A percentile compares a stretch with the other conserved stretches of the same genome.
Evolutionary conservation across 805 yeast species (phyloP).

Genomic region (Debaryomyces maramus): DNA sequence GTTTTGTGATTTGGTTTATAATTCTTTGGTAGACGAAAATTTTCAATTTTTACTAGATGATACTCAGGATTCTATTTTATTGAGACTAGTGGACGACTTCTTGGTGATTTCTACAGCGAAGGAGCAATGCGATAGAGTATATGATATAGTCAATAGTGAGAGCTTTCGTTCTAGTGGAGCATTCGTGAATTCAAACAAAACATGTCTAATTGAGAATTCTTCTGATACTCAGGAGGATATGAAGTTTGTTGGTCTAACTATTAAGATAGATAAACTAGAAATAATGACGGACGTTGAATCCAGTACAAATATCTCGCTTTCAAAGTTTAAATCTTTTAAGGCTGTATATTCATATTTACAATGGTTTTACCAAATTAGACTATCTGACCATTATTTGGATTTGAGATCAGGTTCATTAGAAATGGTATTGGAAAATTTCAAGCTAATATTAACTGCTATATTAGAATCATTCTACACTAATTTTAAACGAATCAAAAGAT

Average conservation of each 20-base stretch:
- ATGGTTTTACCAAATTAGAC: slow-evolving; percentile 21
- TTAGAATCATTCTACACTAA: slow-evolving; percentile 10
- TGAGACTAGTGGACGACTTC: slow-evolving; percentile 85
- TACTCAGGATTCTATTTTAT: slow-evolving; percentile 34
- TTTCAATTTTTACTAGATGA: slow-evolving; percentile 17
- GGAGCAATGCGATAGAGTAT: slow-evolving; percentile 18
- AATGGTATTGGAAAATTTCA: slow-evolving; percentile 14
- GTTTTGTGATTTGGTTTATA: slow-evolving; percentile 73
- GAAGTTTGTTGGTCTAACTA: slow-evolving; percentile 33
- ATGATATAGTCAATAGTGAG: slow-evolving; percentile 17
- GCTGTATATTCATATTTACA: slow-evolving; percentile 19
- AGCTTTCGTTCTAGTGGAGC: slow-evolving; percentile 34
- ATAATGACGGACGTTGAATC: slow-evolving; percentile 13
- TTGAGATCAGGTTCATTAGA: slow-evolving; percentile 13
- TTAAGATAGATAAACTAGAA: slow-evolving; percentile 21
- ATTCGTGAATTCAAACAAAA: slow-evolving; percentile 31
- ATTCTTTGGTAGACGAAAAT: slow-evolving; percentile 50
- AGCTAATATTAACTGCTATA: slow-evolving; percentile 9
- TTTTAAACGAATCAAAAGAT: slow-evolving; percentile 7
- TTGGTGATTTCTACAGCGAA: slow-evolving; percentile 57
- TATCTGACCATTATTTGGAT: slow-evolving; percentile 21
- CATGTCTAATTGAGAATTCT: slow-evolving; percentile 16
- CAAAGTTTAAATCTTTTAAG: slow-evolving; percentile 17
- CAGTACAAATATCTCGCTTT: slow-evolving; percentile 10
- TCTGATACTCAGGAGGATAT: slow-evolving; percentile 4